These are phyloP conservation scores for Cercospora berteroae DNA, from an alignment of 2,329 filamentous ascomycete genomes.

Conservation along the genomic window DNA sequence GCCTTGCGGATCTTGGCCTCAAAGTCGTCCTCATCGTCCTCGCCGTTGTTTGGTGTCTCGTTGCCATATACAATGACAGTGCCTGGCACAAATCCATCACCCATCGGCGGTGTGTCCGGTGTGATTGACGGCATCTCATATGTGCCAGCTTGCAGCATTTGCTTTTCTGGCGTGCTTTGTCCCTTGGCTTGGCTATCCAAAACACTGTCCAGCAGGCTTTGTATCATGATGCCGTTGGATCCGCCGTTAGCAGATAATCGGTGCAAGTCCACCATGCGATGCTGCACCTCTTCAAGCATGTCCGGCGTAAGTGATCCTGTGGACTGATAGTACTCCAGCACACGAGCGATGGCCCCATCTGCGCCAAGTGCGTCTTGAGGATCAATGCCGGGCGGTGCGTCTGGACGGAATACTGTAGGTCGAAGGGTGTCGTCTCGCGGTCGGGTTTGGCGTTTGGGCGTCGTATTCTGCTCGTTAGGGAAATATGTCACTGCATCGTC, in stretches of 20 bases:
- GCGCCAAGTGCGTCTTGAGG: slow-evolving; percentile 10
- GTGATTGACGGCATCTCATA: slow-evolving; percentile 35
- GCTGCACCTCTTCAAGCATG: slow-evolving; percentile 36
- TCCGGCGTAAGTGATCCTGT: slow-evolving; percentile 35
- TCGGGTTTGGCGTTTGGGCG: slow-evolving; percentile 27
- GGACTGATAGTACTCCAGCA: slow-evolving; percentile 34
- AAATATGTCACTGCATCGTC: slow-evolving; percentile 19
- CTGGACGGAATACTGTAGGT: slow-evolving; percentile 15
- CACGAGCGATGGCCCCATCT: slow-evolving; percentile 26
- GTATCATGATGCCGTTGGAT: slow-evolving; percentile 38
- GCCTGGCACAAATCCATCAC: slow-evolving; percentile 29
- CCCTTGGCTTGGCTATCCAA: slow-evolving; percentile 14
- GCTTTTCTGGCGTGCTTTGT: slow-evolving; percentile 20
- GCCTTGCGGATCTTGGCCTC: slow-evolving; percentile 33
- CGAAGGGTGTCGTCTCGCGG: slow-evolving; percentile 30
- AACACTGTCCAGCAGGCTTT: slow-evolving; percentile 38
- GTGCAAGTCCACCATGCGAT: slow-evolving; percentile 35
- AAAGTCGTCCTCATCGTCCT: slow-evolving; percentile 33
- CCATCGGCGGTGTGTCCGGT: slow-evolving; percentile 35
- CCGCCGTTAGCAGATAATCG: slow-evolving; percentile 36
- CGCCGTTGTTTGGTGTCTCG: slow-evolving; percentile 10
- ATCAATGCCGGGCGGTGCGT: background rate
- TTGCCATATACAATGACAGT: slow-evolving; percentile 35
- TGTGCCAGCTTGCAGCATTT: slow-evolving; percentile 25
- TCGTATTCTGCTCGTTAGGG: slow-evolving; percentile 29